Evolutionary conservation across 441 rosid species (phyloP), one percentile per base, ranked within the genome.

Genomic region (Adansonia rubrostipa): DNA sequence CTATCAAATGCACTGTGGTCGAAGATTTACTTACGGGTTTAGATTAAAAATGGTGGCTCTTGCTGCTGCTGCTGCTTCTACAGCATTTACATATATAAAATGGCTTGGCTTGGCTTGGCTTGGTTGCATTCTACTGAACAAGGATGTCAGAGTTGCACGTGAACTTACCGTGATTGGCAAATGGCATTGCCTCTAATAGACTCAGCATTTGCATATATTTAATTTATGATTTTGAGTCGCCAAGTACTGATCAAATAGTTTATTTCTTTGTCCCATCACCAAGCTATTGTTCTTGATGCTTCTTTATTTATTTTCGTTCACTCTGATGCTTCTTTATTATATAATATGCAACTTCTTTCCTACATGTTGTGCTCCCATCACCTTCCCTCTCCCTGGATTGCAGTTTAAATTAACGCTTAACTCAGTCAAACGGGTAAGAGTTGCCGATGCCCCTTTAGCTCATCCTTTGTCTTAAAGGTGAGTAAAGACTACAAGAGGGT

Each of bases 111-210:
- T 69, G 13, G 17, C 5, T 1, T 50, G 47, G 36, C 36, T 33
- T 76, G 71, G 80, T 80, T 81, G 83, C 63, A 78, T 78, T 72
- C 82, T 53, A 77, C 74, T 71, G 85, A 82, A 76, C 88, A 81
- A 76, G 80, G 75, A 78, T 90, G 89, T 85, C 90, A 85, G 92
- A 89, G 69, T 82, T 87, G 92, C 98, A 93, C 97, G 98, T 94
- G 98, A 90, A 78, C 80, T 77, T 84, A 92, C 89, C 86, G 94
- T 88, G 89, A 84, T 88, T 89, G 85, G 80, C 90, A 82, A 86
- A 65, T 76, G 79, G 67, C 81, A 67, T 84, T 91, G 89, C 84
- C 93, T 84, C 79, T 69, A 20, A 19, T 67, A 22, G 58, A 82
- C 87, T 80, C 76, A 63, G 73, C 85, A 82, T 15, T 24, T 40